Conservation (phyloP, 306 rosid genomes). For the Acacia acuminata region DNA sequence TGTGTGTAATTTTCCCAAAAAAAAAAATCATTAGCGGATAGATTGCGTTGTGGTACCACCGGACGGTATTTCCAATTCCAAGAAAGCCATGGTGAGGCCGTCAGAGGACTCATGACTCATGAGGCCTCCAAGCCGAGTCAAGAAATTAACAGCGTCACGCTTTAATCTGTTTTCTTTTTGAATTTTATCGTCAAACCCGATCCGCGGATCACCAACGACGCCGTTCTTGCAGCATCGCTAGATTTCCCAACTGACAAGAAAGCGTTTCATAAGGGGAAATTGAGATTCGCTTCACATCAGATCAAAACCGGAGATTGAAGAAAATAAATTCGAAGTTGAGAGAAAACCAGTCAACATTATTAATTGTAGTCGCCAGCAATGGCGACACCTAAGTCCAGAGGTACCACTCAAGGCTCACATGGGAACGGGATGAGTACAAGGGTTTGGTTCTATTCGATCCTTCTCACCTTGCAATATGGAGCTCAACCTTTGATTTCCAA, state of each 20-base stretch:
- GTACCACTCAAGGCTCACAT: slow-evolving; percentile 31
- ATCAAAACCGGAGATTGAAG: not conserved
- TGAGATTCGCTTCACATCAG: not conserved
- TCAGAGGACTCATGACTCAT: too few relatives aligned
- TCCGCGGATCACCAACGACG: not conserved
- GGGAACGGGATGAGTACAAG: slow-evolving; percentile 37
- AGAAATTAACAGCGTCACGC: not conserved
- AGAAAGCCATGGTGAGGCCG: too few relatives aligned
- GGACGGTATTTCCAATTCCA: too few relatives aligned
- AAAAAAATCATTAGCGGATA: too few relatives aligned
- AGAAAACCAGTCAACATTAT: not conserved
- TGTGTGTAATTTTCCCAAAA: too few relatives aligned
- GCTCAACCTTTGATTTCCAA: slow-evolving; percentile 96
- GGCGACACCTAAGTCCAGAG: slow-evolving; percentile 44
- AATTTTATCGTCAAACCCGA: not conserved
- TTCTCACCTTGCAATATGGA: slow-evolving; percentile 90
- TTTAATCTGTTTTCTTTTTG: not conserved
- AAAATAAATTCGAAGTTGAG: not conserved
- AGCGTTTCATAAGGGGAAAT: not conserved
- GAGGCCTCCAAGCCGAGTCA: too few relatives aligned
- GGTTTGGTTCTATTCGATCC: slow-evolving; percentile 65
- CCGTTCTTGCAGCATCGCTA: not conserved
- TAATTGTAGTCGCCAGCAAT: slow-evolving; percentile 20
- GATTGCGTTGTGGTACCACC: too few relatives aligned
- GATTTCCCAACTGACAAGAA: not conserved